Percentiles rank a stretch among this genome's conserved stretches.
Conservation (phyloP, 495 filamentous ascomycete genomes). For the Pseudotulostoma volvatum region DNA sequence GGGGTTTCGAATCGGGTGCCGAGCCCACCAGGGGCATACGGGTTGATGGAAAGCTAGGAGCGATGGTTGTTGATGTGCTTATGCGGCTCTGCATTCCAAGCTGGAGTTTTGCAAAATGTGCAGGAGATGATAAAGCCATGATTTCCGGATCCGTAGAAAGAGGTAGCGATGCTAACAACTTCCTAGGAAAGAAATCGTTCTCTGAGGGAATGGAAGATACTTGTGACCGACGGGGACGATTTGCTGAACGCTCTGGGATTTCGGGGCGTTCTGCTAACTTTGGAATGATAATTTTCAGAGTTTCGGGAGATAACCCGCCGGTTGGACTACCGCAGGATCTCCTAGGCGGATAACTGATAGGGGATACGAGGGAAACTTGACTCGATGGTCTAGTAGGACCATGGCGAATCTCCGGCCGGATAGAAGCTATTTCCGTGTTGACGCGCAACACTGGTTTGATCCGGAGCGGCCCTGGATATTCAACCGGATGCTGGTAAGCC, state of each 20-base stretch:
- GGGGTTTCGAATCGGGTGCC: no score
- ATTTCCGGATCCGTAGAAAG: slow-evolving; percentile 29
- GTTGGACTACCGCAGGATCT: no score
- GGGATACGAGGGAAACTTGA: no score
- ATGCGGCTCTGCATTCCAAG: no score
- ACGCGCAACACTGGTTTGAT: slow-evolving; percentile 18
- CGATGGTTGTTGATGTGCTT: no score
- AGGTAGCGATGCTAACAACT: slow-evolving; percentile 16
- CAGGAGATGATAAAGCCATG: slow-evolving; percentile 17
- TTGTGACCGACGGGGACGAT: slow-evolving; percentile 15
- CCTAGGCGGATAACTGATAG: no score
- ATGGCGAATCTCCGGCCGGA: slow-evolving; percentile 16
- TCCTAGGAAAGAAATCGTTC: slow-evolving; percentile 23
- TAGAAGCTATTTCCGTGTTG: slow-evolving; percentile 15
- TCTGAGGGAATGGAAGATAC: slow-evolving; percentile 27
- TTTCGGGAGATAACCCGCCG: no score
- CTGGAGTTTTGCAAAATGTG: no score
- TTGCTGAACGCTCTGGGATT: slow-evolving; percentile 8
- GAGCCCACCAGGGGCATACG: no score
- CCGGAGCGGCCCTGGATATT: slow-evolving; percentile 20
- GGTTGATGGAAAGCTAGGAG: no score
- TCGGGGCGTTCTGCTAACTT: slow-evolving; percentile 13
- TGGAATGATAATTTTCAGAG: no score
- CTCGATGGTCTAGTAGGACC: no score
- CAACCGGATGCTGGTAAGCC: slow-evolving; percentile 18